Evolutionary conservation across 768 basidiomycete species (phyloP), one percentile per base, ranked within the genome.

Genomic region (Pisolithus orientalis): DNA sequence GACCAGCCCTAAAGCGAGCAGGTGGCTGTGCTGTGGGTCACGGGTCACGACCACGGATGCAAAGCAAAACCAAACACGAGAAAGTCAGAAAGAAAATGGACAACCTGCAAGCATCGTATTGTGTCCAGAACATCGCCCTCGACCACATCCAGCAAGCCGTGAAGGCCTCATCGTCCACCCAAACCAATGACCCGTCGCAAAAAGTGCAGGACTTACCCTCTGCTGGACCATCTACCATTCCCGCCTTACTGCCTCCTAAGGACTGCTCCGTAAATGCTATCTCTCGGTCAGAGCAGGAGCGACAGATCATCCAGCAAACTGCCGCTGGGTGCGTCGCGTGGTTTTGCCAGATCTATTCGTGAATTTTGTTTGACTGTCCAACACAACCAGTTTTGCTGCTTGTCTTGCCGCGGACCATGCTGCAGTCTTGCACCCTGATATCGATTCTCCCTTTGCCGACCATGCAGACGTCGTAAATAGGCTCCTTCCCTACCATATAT

Each of bases 401-500:
- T 75, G 76, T 57, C 71, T 90, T 47, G 76, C 76, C 1, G 69
- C 75, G 34, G 89, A 92, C 65, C 88, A 90, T 50, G 70, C 73
- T 39, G 69, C 75, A 14, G 79, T 79, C 14, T 59, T 81, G 47
- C 75, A 80, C 48, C 87, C 87, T 38, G 84, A 90, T 57, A 74
- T 79, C 37, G 85, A 90, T 47, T 75, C 80, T 1, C 83, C 88
- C 2, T 92, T 92, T 58, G 55, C 59, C 13, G 81, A 87, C 59
- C 66, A 73, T 8, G 61, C 68, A 5, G 90, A 92, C 62, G 84
- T 75, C 3, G 73, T 90, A 24, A 76, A 79, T n/a, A 78, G 88
- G 47, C 73, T 92, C 21, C 71, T 91, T 21, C 88, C 90, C 0
- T 91, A 88, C 59, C 90, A 92, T 61, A 68, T 91, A 47, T 89